A percentile compares a stretch with the other conserved stretches of the same genome.
phyloP scores from a whole-genome alignment of 208 protist species.

The Leptomonas pyrrhocoris region DNA sequence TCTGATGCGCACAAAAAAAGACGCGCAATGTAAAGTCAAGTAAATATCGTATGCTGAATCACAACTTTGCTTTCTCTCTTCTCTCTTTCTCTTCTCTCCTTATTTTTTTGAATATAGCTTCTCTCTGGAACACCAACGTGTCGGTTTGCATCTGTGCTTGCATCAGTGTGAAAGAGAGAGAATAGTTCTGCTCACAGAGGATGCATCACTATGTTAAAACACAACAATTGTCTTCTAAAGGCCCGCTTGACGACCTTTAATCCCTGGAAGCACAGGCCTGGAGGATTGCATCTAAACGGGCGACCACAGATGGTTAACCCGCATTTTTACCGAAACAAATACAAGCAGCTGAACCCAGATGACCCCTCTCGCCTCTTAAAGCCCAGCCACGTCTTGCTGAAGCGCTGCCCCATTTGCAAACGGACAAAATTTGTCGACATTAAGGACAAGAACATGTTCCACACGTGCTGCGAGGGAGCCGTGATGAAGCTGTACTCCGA shows the following conservation, averaged over 20 bases:
- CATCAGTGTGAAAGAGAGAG: not conserved
- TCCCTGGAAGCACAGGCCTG: slow-evolving; percentile 82
- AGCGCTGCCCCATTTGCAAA: slow-evolving; percentile 77
- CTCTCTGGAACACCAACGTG: too few species aligned
- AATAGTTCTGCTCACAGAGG: too few species aligned
- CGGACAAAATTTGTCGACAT: slow-evolving; percentile 74
- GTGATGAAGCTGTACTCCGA: slow-evolving; percentile 76
- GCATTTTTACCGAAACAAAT: slow-evolving; percentile 48
- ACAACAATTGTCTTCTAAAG: slow-evolving; percentile 22
- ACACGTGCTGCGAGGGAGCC: slow-evolving; percentile 87
- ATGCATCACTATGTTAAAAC: slow-evolving; percentile 40
- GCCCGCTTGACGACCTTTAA: slow-evolving; percentile 76
- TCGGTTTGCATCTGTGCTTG: not conserved
- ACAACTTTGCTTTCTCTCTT: not conserved
- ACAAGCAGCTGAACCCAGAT: slow-evolving; percentile 74
- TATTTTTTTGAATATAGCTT: slow-evolving; percentile 16
- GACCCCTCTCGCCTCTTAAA: slow-evolving; percentile 80
- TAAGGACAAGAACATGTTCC: slow-evolving; percentile 61
- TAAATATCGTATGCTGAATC: too few species aligned
- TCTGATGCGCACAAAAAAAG: too few species aligned
- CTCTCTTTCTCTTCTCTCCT: slow-evolving; percentile 1
- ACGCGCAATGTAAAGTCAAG: too few species aligned
- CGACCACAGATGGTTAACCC: slow-evolving; percentile 86
- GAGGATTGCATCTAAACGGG: slow-evolving; percentile 66
- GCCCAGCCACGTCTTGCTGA: slow-evolving; percentile 77